Percentiles rank a stretch among this genome's conserved stretches.
Conservation (phyloP, 192 early-diverging fungal species). For the Dispira simplex region DNA sequence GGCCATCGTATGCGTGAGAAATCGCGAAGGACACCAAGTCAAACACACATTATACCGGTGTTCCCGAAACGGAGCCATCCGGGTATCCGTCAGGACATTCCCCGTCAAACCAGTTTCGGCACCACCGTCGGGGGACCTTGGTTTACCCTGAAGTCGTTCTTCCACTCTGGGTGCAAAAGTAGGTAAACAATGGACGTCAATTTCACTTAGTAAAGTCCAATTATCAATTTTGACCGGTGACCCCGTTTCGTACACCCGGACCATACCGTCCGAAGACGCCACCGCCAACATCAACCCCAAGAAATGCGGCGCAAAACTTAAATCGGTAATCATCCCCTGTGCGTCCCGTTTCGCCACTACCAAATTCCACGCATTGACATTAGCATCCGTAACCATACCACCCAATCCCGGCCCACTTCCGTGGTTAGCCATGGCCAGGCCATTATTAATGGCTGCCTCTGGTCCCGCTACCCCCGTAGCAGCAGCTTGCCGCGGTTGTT, state of each 20-base stretch:
- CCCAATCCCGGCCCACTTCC: not conserved
- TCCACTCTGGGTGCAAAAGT: not conserved
- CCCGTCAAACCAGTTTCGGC: not conserved
- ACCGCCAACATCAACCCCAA: slow-evolving; percentile 14
- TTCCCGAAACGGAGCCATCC: not conserved
- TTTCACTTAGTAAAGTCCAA: slow-evolving; percentile 27
- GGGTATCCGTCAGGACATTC: not conserved
- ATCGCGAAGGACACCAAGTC: slow-evolving; percentile 5
- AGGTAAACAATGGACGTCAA: slow-evolving; percentile 1
- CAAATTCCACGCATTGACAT: not conserved
- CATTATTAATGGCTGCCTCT: not conserved
- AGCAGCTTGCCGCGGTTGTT: slow-evolving; percentile 30
- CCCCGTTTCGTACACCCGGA: slow-evolving; percentile 38
- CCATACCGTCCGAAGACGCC: slow-evolving; percentile 24
- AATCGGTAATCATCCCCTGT: slow-evolving; percentile 10
- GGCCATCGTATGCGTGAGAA: slow-evolving; percentile 1
- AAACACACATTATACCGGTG: not conserved
- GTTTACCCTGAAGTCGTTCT: not conserved
- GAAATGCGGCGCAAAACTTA: slow-evolving; percentile 11
- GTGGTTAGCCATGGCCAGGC: not conserved
- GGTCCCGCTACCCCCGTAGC: not conserved
- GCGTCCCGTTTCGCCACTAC: slow-evolving; percentile 1
- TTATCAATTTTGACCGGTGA: slow-evolving; percentile 26
- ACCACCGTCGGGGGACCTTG: not conserved
- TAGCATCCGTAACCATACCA: not conserved